A percentile compares a stretch with the other conserved stretches of the same genome.
Evolutionary conservation across 306 rosid species (phyloP).

Genomic region (Bauhinia variegata): DNA sequence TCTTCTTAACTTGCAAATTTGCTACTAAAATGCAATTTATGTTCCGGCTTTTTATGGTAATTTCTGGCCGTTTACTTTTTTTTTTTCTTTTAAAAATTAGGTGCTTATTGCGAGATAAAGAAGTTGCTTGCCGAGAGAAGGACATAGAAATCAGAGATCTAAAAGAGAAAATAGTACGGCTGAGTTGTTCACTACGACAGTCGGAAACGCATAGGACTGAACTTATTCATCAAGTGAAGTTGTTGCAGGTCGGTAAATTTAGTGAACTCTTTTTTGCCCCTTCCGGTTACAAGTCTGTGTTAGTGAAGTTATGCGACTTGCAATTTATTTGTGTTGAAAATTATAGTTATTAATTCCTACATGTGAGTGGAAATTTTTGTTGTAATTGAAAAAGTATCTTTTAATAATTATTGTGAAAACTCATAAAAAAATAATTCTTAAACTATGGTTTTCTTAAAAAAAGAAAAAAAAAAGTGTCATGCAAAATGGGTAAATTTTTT

Average conservation of each 20-base stretch:
- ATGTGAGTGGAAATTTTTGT: no score
- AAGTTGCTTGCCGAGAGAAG: constrained; percentile 68
- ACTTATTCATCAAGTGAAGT: constrained; percentile 64
- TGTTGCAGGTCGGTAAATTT: constrained; percentile 46
- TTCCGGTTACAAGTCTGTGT: no score
- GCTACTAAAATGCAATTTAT: not conserved
- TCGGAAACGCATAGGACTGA: constrained; percentile 66
- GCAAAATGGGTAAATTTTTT: no score
- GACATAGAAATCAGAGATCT: constrained; percentile 76
- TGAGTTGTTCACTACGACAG: constrained; percentile 62
- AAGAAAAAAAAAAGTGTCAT: no score
- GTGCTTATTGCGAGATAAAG: constrained; percentile 72
- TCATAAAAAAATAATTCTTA: no score
- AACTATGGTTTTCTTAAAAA: no score
- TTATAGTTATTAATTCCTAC: no score
- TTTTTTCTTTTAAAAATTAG: constrained; percentile 31
- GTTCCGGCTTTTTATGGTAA: constrained; percentile 3
- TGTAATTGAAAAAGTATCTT: no score
- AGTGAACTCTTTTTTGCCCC: no score
- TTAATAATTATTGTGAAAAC: no score
- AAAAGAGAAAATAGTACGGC: constrained; percentile 70
- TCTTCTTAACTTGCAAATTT: not conserved
- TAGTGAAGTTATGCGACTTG: no score
- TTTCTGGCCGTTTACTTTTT: not conserved
- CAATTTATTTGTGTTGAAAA: no score